These are phyloP conservation scores for Trametes villosa DNA, from an alignment of 768 basidiomycete genomes.

Conservation along the genomic window DNA sequence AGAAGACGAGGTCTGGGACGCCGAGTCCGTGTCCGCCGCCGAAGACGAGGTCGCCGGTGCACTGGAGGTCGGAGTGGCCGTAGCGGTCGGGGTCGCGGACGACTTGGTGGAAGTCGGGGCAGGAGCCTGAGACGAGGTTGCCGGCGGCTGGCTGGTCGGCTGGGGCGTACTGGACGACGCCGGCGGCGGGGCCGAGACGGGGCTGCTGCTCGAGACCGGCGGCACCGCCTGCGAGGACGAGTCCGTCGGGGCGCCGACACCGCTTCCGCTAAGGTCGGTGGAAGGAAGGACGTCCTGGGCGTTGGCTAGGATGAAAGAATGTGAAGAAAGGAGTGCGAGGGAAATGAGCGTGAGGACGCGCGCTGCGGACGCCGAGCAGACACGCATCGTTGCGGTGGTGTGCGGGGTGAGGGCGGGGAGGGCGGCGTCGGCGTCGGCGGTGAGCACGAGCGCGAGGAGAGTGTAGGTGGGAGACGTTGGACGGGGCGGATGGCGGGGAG, in stretches of 20 bases:
- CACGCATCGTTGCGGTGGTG: conserved; percentile 30
- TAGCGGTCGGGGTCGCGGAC: background rate
- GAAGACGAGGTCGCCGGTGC: background rate
- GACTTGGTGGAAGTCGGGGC: conserved; percentile 8
- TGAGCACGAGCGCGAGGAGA: conserved; percentile 5
- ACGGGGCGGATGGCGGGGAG: background rate
- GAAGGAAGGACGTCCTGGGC: conserved; percentile 8
- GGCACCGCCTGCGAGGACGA: no score
- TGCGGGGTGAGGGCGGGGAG: conserved; percentile 19
- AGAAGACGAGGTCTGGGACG: conserved; percentile 20
- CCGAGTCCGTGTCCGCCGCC: conserved; percentile 4
- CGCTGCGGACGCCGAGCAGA: conserved; percentile 31
- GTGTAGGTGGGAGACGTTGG: conserved; percentile 2
- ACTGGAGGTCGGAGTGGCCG: background rate
- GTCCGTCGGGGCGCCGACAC: no score
- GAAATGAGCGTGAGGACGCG: conserved; percentile 38
- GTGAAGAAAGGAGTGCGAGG: conserved; percentile 36
- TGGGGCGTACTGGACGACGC: conserved; percentile 2
- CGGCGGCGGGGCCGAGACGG: background rate
- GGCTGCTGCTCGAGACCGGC: no score
- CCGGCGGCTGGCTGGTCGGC: conserved; percentile 1
- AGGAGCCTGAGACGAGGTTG: background rate
- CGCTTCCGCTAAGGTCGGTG: background rate
- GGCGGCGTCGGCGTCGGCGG: conserved; percentile 27
- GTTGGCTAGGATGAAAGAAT: conserved; percentile 31